phyloP scores from a whole-genome alignment of 108 stramenopile genomes.

The Schizochytrium sp. region DNA sequence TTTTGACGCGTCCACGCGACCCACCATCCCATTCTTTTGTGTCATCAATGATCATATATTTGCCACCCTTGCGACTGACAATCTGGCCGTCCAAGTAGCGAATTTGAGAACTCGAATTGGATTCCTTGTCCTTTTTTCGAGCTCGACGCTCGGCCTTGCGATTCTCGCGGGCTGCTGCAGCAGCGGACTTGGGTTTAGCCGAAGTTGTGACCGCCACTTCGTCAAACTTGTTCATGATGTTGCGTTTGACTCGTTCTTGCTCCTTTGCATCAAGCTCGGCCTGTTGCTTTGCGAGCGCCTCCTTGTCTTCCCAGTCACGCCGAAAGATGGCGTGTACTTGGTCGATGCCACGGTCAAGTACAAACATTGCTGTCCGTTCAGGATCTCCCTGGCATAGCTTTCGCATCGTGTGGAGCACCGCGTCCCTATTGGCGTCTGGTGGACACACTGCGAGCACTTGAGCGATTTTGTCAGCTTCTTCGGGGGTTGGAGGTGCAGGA shows the following conservation, averaged over 20 bases:
- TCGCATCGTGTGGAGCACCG: neutral
- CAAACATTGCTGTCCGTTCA: neutral
- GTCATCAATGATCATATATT: neutral
- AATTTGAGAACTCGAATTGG: neutral
- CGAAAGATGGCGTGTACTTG: neutral
- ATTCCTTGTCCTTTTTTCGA: neutral
- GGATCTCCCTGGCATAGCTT: neutral
- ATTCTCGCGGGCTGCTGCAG: neutral
- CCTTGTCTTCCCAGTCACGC: neutral
- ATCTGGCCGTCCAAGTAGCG: slow-evolving; percentile 9
- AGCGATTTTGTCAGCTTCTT: neutral
- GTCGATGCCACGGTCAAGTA: neutral
- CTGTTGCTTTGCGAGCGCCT: neutral
- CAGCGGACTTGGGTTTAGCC: neutral
- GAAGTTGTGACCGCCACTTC: neutral
- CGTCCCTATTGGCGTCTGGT: neutral
- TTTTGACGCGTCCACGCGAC: neutral
- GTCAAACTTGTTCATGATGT: slow-evolving; percentile 2
- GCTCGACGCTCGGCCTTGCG: neutral
- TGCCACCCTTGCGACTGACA: neutral
- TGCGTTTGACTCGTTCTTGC: neutral
- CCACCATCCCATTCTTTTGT: slow-evolving; percentile 10
- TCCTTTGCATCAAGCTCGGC: neutral
- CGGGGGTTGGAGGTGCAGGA: neutral
- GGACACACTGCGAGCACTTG: neutral